Conservation (phyloP, 805 yeast species). For the Kuraishia piskuri region DNA sequence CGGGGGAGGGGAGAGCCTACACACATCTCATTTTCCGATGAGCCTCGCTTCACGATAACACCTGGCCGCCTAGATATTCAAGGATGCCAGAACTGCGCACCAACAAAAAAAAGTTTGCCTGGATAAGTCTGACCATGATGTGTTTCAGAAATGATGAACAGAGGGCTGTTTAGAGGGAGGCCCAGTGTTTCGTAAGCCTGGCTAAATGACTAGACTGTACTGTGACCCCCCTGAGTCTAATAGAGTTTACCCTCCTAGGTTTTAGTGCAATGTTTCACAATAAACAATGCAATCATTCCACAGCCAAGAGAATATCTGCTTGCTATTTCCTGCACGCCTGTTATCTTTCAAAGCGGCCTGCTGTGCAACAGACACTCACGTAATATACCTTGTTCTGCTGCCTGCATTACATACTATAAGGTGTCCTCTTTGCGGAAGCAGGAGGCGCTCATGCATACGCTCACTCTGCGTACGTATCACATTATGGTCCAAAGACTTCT, state of each 20-base stretch:
- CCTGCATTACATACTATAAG: neutral
- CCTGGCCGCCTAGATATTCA: too few species aligned
- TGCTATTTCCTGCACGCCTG: neutral
- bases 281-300: neutral
- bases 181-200: too few species aligned
- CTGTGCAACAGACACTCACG: neutral
- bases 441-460: neutral
- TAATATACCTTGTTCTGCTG: neutral
- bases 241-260: neutral
- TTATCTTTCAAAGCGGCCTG: neutral
- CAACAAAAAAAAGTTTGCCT: too few species aligned
- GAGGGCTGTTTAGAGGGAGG: too few species aligned
- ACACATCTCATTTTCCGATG: neutral
- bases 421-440: neutral
- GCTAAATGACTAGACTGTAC: too few species aligned
- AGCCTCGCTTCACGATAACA: neutral
- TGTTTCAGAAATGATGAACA: too few species aligned
- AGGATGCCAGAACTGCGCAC: too few species aligned
- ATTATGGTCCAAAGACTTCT: neutral
- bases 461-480: neutral
- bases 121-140: too few species aligned
- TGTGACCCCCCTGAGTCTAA: neutral
- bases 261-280: neutral
- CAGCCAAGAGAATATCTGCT: neutral
- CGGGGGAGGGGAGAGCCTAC: neutral